These are phyloP conservation scores for Tephrocybe sp. DNA, from an alignment of 768 basidiomycete genomes.

Conservation along the genomic window DNA sequence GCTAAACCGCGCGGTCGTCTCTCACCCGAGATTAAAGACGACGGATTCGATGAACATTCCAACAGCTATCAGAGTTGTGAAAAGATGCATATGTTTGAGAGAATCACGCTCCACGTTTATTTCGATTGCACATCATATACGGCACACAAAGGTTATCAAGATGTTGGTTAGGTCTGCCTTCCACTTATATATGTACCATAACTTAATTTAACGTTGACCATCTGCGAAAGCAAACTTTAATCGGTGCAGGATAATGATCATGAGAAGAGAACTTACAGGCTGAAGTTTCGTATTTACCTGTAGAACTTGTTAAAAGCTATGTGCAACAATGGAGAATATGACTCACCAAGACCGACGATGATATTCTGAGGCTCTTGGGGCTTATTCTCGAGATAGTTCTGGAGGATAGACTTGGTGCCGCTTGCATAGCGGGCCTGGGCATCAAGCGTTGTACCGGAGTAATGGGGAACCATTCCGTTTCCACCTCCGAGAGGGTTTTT, in stretches of 20 bases:
- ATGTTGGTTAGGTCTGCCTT: too few species aligned
- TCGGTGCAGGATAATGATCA: neutral
- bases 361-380: slow-evolving; percentile 78
- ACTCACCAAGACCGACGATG: slow-evolving; percentile 71
- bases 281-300: slow-evolving; percentile 44
- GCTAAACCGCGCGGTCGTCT: too few species aligned
- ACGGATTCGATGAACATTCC: too few species aligned
- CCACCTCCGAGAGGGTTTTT: slow-evolving; percentile 82
- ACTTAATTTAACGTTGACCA: slow-evolving; percentile 44
- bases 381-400: slow-evolving; percentile 64
- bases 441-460: slow-evolving; percentile 87
- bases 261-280: slow-evolving; percentile 35
- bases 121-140: too few species aligned
- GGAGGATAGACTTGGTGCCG: slow-evolving; percentile 69
- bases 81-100: too few species aligned
- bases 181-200: neutral
- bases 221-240: slow-evolving; percentile 30
- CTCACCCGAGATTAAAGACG: neutral
- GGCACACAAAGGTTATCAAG: slow-evolving; percentile 1
- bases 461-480: slow-evolving; percentile 89
- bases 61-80: too few species aligned
- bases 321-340: slow-evolving; percentile 10
- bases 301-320: neutral
- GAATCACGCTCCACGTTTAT: too few species aligned
- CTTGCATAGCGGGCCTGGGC: slow-evolving; percentile 85